Evolutionary conservation across 176 grass and related monocot genomes (phyloP).

Genomic region (Typha latifolia): DNA sequence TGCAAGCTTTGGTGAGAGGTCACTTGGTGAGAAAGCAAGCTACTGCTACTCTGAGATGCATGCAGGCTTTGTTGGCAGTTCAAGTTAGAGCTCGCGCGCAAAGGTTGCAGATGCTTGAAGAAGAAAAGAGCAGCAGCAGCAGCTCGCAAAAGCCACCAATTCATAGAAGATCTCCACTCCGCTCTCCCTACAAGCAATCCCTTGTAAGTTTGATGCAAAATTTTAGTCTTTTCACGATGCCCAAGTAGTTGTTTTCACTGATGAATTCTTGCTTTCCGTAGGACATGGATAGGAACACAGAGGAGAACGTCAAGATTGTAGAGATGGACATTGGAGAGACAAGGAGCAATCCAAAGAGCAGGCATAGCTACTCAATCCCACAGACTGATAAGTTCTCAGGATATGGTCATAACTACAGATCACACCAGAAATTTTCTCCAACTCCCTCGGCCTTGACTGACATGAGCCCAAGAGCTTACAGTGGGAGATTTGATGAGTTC

Average conservation of each 20-base stretch:
- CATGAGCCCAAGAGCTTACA: conserved; percentile 35
- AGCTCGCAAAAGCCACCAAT: conserved; percentile 17
- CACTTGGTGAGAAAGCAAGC: conserved; percentile 90
- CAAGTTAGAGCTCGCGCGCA: conserved; percentile 55
- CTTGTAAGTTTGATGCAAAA: conserved; percentile 28
- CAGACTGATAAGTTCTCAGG: background rate
- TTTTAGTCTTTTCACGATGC: background rate
- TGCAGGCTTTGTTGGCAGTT: conserved; percentile 65
- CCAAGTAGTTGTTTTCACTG: too few relatives aligned
- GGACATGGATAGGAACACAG: conserved; percentile 61
- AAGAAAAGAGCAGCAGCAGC: conserved; percentile 10
- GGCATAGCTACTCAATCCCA: conserved; percentile 12
- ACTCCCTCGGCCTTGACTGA: conserved; percentile 37
- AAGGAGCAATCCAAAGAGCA: conserved; percentile 21
- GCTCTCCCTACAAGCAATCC: conserved; percentile 33
- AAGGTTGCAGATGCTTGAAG: conserved; percentile 36
- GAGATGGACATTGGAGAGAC: conserved; percentile 65
- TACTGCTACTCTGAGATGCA: conserved; percentile 60
- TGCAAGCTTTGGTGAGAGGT: conserved; percentile 73
- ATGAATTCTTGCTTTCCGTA: background rate
- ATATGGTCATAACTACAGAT: too few relatives aligned
- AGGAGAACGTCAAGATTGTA: conserved; percentile 68
- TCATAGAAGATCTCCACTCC: conserved; percentile 49
- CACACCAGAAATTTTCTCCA: conserved; percentile 23
- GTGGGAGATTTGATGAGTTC: conserved; percentile 36